A percentile compares a stretch with the other conserved stretches of the same genome.
phyloP scores from a whole-genome alignment of 768 basidiomycete genomes.

The Leccinum disarticulatum region DNA sequence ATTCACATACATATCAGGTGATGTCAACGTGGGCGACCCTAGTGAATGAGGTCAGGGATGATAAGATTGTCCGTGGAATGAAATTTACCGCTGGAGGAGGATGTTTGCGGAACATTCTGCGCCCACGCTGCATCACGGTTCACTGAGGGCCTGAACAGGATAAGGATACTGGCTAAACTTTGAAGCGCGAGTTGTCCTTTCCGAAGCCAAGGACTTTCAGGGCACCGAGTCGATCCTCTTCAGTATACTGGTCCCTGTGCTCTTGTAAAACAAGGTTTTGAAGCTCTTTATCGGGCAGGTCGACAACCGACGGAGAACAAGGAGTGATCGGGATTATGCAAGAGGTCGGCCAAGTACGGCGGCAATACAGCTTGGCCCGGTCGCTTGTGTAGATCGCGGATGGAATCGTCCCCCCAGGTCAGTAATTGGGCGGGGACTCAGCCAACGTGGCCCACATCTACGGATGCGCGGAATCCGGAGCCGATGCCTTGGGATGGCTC shows the following conservation, averaged over 20 bases:
- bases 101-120: constrained; percentile 30
- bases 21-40: constrained; percentile 56
- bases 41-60: constrained; percentile 39
- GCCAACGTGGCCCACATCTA: constrained; percentile 12
- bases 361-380: too few relatives aligned
- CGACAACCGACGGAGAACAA: too few relatives aligned
- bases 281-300: too few relatives aligned
- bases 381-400: too few relatives aligned
- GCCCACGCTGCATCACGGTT: constrained; percentile 31
- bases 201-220: too few relatives aligned
- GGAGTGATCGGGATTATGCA: too few relatives aligned
- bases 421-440: constrained; percentile 19
- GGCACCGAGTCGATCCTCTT: too few relatives aligned
- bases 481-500: constrained; percentile 27
- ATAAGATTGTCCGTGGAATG: constrained; percentile 28
- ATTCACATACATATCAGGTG: constrained; percentile 46
- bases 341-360: too few relatives aligned
- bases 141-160: constrained; percentile 33
- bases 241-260: too few relatives aligned
- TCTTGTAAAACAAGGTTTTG: too few relatives aligned
- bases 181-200: constrained; percentile 34
- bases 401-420: background rate
- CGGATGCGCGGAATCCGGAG: constrained; percentile 23
- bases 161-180: constrained; percentile 56
- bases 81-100: constrained; percentile 33